Conservation (phyloP, 2,329 filamentous ascomycete species). For the Podosphaera aphanis region DNA sequence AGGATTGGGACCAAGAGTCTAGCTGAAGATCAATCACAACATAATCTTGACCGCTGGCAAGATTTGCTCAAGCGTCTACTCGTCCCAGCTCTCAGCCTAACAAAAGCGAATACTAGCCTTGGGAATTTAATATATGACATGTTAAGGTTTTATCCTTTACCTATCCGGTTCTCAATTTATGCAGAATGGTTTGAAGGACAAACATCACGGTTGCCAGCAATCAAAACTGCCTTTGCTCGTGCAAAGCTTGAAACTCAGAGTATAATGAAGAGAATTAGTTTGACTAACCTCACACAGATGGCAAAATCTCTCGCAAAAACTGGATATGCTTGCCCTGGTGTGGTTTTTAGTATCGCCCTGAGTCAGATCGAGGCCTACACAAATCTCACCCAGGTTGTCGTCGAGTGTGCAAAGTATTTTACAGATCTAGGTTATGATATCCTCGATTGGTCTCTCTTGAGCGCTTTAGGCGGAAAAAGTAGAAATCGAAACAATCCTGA, state of each 20-base stretch:
- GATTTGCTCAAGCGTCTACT: constrained; percentile 63
- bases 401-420: constrained; percentile 86
- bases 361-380: constrained; percentile 83
- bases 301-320: constrained; percentile 75
- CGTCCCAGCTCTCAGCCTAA: constrained; percentile 72
- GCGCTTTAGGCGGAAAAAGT: constrained; percentile 38
- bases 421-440: constrained; percentile 84
- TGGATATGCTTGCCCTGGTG: constrained; percentile 71
- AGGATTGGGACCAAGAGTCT: constrained; percentile 63
- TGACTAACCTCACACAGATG: constrained; percentile 68
- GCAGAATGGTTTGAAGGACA: constrained; percentile 75
- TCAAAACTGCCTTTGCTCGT: constrained; percentile 55
- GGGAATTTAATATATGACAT: constrained; percentile 75
- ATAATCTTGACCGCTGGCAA: constrained; percentile 59
- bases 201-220: constrained; percentile 51
- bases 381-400: constrained; percentile 83
- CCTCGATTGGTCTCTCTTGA: constrained; percentile 77
- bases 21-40: constrained; percentile 39
- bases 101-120: constrained; percentile 58
- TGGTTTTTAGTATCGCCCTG: constrained; percentile 75
- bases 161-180: constrained; percentile 68
- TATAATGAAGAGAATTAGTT: constrained; percentile 70
- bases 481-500: constrained; percentile 38
- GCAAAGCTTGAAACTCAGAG: constrained; percentile 60
- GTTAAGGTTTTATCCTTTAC: constrained; percentile 52